phyloP scores from a whole-genome alignment of 2,329 filamentous ascomycete species.

The Nigrograna mackinnonii region DNA sequence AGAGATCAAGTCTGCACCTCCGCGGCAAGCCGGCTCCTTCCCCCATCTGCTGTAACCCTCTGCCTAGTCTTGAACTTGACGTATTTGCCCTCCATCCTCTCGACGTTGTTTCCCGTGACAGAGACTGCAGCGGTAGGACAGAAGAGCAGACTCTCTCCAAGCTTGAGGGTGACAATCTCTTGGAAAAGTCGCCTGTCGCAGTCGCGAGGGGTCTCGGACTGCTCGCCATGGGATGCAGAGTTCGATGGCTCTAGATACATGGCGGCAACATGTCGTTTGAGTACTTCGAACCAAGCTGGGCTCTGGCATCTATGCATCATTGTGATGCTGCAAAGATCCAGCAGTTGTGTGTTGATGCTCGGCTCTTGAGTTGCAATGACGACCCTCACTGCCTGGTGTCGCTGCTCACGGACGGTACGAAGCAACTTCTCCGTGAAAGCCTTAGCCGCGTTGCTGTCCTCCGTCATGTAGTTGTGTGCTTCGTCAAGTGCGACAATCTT shows the following conservation, averaged over 20 bases:
- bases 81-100: not conserved
- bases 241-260: conserved; percentile 16
- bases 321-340: conserved; percentile 65
- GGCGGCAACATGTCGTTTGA: conserved; percentile 54
- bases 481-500: conserved; percentile 72
- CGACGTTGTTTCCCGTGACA: not conserved
- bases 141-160: conserved; percentile 55
- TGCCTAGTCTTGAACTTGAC: not conserved
- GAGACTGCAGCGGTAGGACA: conserved; percentile 46
- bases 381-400: conserved; percentile 67
- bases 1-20: no score
- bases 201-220: conserved; percentile 50
- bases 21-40: no score
- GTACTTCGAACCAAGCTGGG: conserved; percentile 61
- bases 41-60: conserved; percentile 1
- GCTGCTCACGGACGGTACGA: conserved; percentile 67
- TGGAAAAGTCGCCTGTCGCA: conserved; percentile 57
- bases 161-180: conserved; percentile 47
- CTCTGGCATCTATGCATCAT: conserved; percentile 39
- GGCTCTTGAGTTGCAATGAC: conserved; percentile 78
- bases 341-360: conserved; percentile 65
- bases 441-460: conserved; percentile 48
- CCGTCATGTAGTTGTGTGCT: conserved; percentile 73
- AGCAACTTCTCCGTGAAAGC: conserved; percentile 64
- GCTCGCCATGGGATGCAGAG: no score